Percentiles rank a stretch among this genome's conserved stretches.
Conservation (phyloP, 2,329 filamentous ascomycete genomes). For the Metarhizium sp. region DNA sequence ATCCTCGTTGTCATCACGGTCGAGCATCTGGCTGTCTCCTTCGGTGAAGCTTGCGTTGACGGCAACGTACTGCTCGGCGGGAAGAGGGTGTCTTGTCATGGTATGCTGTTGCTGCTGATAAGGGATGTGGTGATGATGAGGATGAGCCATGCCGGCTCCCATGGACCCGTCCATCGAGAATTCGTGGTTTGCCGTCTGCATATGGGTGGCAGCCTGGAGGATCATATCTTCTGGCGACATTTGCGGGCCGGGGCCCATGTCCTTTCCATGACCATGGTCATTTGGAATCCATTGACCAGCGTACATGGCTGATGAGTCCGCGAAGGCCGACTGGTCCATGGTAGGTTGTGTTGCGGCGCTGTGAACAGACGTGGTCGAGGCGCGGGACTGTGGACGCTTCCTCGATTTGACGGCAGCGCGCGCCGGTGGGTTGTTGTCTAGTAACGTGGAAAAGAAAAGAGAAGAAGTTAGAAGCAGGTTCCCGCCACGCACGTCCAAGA, state of each 20-base stretch:
- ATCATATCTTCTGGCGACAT: slow-evolving; percentile 52
- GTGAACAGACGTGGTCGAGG: slow-evolving; percentile 47
- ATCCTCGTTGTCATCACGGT: slow-evolving; percentile 50
- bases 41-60: slow-evolving; percentile 46
- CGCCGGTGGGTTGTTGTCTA: slow-evolving; percentile 19
- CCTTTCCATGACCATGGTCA: slow-evolving; percentile 33
- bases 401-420: slow-evolving; percentile 30
- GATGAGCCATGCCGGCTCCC: slow-evolving; percentile 28
- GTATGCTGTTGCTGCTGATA: slow-evolving; percentile 32
- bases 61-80: slow-evolving; percentile 40
- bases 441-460: not conserved
- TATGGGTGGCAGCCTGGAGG: slow-evolving; percentile 45
- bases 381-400: slow-evolving; percentile 44
- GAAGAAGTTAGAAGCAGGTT: slow-evolving; percentile 6
- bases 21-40: slow-evolving; percentile 49
- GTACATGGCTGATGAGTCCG: slow-evolving; percentile 35
- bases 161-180: slow-evolving; percentile 39
- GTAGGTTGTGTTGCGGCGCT: slow-evolving; percentile 42
- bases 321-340: slow-evolving; percentile 37
- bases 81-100: slow-evolving; percentile 40
- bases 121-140: slow-evolving; percentile 26
- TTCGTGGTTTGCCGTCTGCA: slow-evolving; percentile 42
- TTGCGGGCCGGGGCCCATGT: slow-evolving; percentile 31
- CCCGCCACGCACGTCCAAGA: not conserved
- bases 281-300: slow-evolving; percentile 40